Percentiles rank a stretch among this genome's conserved stretches.
These are phyloP conservation scores for Wickerhamiella nectarea DNA, from an alignment of 805 yeast species.

Conservation along the genomic window DNA sequence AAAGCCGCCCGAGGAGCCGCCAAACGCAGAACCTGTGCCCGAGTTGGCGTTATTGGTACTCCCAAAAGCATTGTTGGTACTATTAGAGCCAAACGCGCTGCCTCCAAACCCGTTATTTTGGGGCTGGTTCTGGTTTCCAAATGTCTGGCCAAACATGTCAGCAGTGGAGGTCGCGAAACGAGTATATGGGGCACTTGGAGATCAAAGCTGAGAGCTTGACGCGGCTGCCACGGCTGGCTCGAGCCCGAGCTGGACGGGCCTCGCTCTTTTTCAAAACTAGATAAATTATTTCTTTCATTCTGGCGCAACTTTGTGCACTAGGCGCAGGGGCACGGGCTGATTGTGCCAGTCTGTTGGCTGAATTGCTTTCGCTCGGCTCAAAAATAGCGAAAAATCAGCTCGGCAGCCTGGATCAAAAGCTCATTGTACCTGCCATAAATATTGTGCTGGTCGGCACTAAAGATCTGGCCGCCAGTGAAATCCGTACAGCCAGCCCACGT, in stretches of 20 bases:
- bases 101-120: constrained; percentile 1
- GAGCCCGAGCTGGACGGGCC: no score
- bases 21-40: constrained; percentile 6
- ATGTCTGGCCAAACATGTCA: constrained; percentile 11
- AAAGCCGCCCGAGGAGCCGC: constrained; percentile 15
- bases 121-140: constrained; percentile 1
- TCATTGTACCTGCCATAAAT: constrained; percentile 1
- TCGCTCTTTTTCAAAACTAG: no score
- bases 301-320: no score
- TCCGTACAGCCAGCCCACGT: neutral
- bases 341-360: no score
- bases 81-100: constrained; percentile 11
- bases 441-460: neutral
- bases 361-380: no score
- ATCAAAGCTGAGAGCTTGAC: no score
- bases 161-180: neutral
- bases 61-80: constrained; percentile 4
- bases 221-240: no score
- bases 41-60: no score
- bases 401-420: neutral
- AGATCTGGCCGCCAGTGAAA: constrained; percentile 7
- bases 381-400: neutral
- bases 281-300: no score
- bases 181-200: neutral
- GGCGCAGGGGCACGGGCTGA: no score